Conservation (phyloP, 768 basidiomycete genomes). For the Tremella yokohamensis region DNA sequence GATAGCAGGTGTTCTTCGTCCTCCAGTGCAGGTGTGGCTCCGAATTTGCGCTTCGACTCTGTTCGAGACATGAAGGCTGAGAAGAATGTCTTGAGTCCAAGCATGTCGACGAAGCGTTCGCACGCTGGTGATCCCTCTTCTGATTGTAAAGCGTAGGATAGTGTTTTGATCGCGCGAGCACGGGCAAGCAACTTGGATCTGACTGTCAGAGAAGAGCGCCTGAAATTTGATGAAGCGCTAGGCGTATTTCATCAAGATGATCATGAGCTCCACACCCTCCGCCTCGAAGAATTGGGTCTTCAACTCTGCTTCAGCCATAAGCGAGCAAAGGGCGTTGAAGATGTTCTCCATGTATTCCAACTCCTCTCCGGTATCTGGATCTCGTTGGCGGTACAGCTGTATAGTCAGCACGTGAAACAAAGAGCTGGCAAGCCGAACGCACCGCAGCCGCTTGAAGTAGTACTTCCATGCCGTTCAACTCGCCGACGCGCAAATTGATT, state of each 20-base stretch:
- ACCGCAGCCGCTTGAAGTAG: conserved; percentile 76
- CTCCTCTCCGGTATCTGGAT: conserved; percentile 84
- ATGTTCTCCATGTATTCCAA: conserved; percentile 97
- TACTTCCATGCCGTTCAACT: conserved; percentile 72
- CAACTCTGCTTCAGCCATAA: conserved; percentile 70
- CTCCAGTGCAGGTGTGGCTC: conserved; percentile 59
- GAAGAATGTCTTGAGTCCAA: conserved; percentile 86
- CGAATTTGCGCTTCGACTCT: conserved; percentile 59
- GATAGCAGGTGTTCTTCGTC: conserved; percentile 84
- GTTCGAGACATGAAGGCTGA: conserved; percentile 67
- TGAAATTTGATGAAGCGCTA: not conserved
- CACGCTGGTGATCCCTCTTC: conserved; percentile 66
- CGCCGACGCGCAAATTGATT: conserved; percentile 67
- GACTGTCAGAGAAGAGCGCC: conserved; percentile 5
- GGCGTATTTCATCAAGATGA: conserved; percentile 91
- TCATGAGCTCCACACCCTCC: conserved; percentile 94
- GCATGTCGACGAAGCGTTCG: conserved; percentile 77
- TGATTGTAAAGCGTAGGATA: conserved; percentile 84
- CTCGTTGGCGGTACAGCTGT: conserved; percentile 80
- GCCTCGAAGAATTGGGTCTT: conserved; percentile 79
- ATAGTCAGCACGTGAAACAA: not conserved
- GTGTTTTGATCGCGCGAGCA: conserved; percentile 79
- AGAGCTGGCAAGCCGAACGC: conserved; percentile 47
- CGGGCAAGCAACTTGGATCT: conserved; percentile 80
- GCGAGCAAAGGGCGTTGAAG: conserved; percentile 84